A percentile compares a stretch with the other conserved stretches of the same genome.
phyloP scores from a whole-genome alignment of 2,329 filamentous ascomycete species.

The Xylariaceae sp. region DNA sequence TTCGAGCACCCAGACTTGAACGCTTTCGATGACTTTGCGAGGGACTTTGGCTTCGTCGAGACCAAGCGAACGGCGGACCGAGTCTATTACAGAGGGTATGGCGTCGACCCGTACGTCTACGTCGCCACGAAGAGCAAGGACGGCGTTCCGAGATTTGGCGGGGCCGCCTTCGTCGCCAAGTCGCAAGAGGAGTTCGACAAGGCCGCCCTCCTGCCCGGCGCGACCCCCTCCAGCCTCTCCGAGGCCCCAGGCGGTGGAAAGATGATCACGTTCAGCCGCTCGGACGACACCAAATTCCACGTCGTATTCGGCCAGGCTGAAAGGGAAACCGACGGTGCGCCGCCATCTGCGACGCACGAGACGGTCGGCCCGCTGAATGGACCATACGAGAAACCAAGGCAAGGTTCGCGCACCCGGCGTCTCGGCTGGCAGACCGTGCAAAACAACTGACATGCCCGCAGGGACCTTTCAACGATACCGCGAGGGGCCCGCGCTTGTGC shows the following conservation, averaged over 20 bases:
- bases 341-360: conserved; percentile 12
- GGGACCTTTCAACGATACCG: conserved; percentile 21
- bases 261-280: conserved; percentile 28
- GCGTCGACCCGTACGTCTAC: conserved; percentile 41
- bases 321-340: conserved; percentile 4
- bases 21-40: conserved; percentile 16
- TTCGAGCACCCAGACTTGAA: conserved; percentile 22
- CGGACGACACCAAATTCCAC: conserved; percentile 25
- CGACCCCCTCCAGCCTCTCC: conserved; percentile 27
- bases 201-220: conserved; percentile 30
- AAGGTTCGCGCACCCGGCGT: conserved; percentile 1
- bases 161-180: conserved; percentile 24
- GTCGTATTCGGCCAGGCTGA: conserved; percentile 18
- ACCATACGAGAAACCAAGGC: conserved; percentile 10
- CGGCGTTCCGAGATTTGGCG: conserved; percentile 16
- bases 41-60: conserved; percentile 22
- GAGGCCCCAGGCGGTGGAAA: conserved; percentile 37
- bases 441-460: conserved; percentile 1
- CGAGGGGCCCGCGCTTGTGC: conserved; percentile 23
- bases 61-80: conserved; percentile 16
- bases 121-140: conserved; percentile 26
- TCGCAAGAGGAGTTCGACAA: conserved; percentile 29
- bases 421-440: neutral
- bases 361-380: conserved; percentile 12
- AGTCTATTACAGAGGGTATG: conserved; percentile 44